Conservation (phyloP, 129 eudicot genomes). For the Cynara cardunculus region DNA sequence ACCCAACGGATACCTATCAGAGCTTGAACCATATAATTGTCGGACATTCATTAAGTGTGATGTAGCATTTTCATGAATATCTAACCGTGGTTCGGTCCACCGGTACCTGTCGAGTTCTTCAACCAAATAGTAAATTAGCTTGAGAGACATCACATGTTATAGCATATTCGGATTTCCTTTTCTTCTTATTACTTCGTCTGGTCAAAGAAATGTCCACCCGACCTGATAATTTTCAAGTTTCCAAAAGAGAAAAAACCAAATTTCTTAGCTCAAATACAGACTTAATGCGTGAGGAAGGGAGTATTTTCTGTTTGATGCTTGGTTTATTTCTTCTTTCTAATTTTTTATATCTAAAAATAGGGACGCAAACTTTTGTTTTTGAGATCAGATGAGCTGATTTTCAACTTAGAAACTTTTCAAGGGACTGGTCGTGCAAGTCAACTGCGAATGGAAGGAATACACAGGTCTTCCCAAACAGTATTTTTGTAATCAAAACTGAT, state of each 20-base stretch:
- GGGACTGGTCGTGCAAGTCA: neutral
- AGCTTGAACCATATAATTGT: neutral
- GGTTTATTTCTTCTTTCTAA: neutral
- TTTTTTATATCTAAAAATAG: neutral
- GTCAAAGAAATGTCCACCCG: no score
- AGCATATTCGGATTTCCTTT: neutral
- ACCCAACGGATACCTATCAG: neutral
- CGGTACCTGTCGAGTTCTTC: neutral
- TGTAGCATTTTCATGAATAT: neutral
- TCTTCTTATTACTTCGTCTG: neutral
- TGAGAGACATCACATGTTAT: neutral
- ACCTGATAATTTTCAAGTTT: no score
- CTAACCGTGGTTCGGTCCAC: neutral
- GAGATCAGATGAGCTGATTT: neutral
- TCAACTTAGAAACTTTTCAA: neutral
- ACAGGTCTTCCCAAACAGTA: neutral
- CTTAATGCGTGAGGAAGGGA: neutral
- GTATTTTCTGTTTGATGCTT: neutral
- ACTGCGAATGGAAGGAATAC: neutral
- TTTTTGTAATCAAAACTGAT: neutral
- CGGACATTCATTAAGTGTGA: neutral
- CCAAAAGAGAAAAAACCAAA: no score
- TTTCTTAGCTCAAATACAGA: neutral
- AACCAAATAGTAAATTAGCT: neutral
- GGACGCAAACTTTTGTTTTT: neutral